Percentiles rank a stretch among this genome's conserved stretches.
These are phyloP conservation scores for Aphanomyces invadans DNA, from an alignment of 352 stramenopile species.

Conservation along the genomic window DNA sequence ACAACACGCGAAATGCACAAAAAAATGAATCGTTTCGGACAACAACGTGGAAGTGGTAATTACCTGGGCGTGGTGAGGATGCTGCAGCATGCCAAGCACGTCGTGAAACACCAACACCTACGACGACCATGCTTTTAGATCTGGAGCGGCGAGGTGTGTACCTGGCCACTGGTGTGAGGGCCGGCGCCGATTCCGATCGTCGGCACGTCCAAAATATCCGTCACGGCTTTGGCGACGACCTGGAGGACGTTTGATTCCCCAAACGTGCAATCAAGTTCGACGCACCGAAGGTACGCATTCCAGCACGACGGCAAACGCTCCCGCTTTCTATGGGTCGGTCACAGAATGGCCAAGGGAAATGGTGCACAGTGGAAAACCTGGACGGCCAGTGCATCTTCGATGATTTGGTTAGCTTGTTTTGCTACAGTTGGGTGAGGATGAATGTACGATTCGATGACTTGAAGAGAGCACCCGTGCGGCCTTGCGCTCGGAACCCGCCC, in stretches of 20 bases:
- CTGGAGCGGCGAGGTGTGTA: too few species aligned
- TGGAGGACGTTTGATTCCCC: not conserved
- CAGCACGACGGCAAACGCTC: constrained; percentile 91
- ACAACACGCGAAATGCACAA: too few species aligned
- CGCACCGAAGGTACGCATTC: constrained; percentile 63
- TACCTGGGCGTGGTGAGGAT: constrained; percentile 94
- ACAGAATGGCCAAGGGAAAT: too few species aligned
- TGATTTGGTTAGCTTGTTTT: constrained; percentile 79
- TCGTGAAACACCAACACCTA: constrained; percentile 98
- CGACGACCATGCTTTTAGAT: not conserved
- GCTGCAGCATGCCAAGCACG: constrained; percentile 96
- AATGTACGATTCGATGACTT: not conserved
- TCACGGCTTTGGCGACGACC: constrained; percentile 90
- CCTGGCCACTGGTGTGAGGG: constrained; percentile 89
- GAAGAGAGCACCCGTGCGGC: constrained; percentile 76
- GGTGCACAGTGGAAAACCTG: too few species aligned
- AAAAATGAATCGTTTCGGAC: too few species aligned
- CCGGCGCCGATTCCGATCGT: constrained; percentile 98
- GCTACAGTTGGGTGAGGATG: constrained; percentile 29
- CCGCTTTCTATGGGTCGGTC: constrained; percentile 88
- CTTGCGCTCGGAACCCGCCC: constrained; percentile 95
- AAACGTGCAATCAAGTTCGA: not conserved
- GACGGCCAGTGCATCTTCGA: constrained; percentile 95
- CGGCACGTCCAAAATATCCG: constrained; percentile 93
- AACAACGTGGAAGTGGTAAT: too few species aligned